Percentiles rank a stretch among this genome's conserved stretches.
Evolutionary conservation across 345 rosid species (phyloP).

Genomic region (Pistacia integerrima): DNA sequence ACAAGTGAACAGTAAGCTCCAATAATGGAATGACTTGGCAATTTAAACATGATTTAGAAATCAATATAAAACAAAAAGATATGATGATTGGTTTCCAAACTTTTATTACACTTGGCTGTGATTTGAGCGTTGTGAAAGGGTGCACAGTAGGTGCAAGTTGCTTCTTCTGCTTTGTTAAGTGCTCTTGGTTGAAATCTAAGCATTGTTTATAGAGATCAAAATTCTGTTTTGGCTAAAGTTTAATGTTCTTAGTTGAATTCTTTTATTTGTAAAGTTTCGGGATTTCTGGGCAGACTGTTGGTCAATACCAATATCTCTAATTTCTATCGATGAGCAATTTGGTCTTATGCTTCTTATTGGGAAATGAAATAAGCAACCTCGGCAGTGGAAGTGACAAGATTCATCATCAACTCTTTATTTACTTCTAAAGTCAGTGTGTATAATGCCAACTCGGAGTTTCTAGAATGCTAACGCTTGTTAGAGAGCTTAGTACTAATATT

Average conservation of each 20-base stretch:
- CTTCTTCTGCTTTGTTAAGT: constrained; percentile 11
- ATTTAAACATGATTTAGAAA: constrained; percentile 15
- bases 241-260: neutral
- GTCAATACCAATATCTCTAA: too few relatives aligned
- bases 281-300: neutral
- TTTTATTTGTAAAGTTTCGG: too few relatives aligned
- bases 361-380: neutral
- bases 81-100: constrained; percentile 13
- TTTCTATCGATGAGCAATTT: neutral
- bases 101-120: constrained; percentile 13
- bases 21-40: constrained; percentile 30
- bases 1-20: constrained; percentile 36
- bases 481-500: too few relatives aligned
- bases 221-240: neutral
- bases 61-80: constrained; percentile 5
- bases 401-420: constrained; percentile 13
- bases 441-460: neutral
- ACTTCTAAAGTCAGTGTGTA: neutral
- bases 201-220: neutral
- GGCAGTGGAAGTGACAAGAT: constrained; percentile 12
- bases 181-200: constrained; percentile 16
- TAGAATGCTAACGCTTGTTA: neutral
- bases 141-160: constrained; percentile 4
- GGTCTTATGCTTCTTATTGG: neutral
- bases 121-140: neutral